phyloP scores from a whole-genome alignment of 2,329 filamentous ascomycete genomes.

The Monosporascus sp. region DNA sequence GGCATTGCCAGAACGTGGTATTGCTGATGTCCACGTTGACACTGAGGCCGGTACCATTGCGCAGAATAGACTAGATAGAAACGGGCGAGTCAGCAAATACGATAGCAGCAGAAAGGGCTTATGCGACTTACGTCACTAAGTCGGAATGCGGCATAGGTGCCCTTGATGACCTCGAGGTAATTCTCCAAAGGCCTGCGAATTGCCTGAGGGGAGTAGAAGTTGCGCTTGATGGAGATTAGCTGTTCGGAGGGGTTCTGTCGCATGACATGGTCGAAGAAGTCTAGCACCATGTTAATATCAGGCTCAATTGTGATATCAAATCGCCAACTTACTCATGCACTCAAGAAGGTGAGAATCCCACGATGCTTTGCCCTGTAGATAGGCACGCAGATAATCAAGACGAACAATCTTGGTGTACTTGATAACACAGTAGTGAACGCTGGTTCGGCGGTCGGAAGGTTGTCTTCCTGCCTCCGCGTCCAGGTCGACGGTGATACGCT shows the following conservation, averaged over 20 bases:
- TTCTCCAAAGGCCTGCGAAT: slow-evolving; percentile 51
- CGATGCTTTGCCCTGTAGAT: slow-evolving; percentile 54
- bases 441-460: slow-evolving; percentile 31
- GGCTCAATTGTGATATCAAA: background rate
- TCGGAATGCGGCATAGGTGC: slow-evolving; percentile 81
- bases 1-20: slow-evolving; percentile 71
- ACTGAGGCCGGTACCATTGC: slow-evolving; percentile 56
- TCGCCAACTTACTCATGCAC: slow-evolving; percentile 58
- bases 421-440: slow-evolving; percentile 54
- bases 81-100: slow-evolving; percentile 1
- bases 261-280: slow-evolving; percentile 85
- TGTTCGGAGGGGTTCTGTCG: slow-evolving; percentile 69
- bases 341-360: slow-evolving; percentile 68
- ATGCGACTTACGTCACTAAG: slow-evolving; percentile 52
- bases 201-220: slow-evolving; percentile 64
- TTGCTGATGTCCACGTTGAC: slow-evolving; percentile 92
- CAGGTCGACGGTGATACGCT: slow-evolving; percentile 63
- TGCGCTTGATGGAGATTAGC: slow-evolving; percentile 70
- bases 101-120: slow-evolving; percentile 4
- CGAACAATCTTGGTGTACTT: slow-evolving; percentile 62
- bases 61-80: slow-evolving; percentile 29
- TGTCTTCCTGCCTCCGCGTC: slow-evolving; percentile 38
- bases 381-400: slow-evolving; percentile 60
- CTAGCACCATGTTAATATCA: slow-evolving; percentile 26
- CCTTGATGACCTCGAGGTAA: slow-evolving; percentile 75